Base-by-base conservation (phyloP, 1,139 yeast genomes). In the Meyerozyma elateridarum region DNA sequence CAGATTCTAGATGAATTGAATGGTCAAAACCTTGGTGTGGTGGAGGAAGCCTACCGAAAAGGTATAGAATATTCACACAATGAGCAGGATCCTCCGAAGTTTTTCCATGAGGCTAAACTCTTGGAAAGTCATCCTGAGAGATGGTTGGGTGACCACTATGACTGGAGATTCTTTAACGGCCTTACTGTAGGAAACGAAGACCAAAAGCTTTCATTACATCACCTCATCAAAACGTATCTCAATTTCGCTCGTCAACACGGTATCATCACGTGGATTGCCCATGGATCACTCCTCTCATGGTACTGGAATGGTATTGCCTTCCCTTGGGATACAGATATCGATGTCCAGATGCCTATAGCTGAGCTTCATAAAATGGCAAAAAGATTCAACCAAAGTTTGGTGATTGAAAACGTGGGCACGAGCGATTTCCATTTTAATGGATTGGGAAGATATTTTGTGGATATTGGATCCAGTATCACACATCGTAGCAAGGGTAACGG, bases 111-210 rank as follows among this genome's bases (percentile, higher is more conserved):
- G 37, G 58, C 63, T 4, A 52, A 50, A 30, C 38, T 62, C 15
- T 38, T 59, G 25, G 34, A 40, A 13, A 38, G 39, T 26, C 37
- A 44, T 29, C 37, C 34, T 12, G 44, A 52, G 19, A 36, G 41
- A 20, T 46, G 54, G 50, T 34, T 46, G 28, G 79, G 79, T 1
- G 68, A 60, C 28, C 72, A 66, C 43, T 61, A 64, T 43, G 72
- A 66, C 44, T 64, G 71, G 70, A 44, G 70, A 28, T 65, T 64
- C 36, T 64, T 62, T 45, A 45, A 41, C 20, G 48, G 49, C 7
- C 22, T 39, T 32, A 49, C 51, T 11, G 47, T 52, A 4, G 62
- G 59, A 2, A 44, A 45, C n/a, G 49, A 50, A 15, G 54, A 51
- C 30, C 65, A 59, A 37, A 36, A 45, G 16, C 40, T 51, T 7